Base-by-base conservation (phyloP, 805 yeast genomes). In the Nakazawaea populi region DNA sequence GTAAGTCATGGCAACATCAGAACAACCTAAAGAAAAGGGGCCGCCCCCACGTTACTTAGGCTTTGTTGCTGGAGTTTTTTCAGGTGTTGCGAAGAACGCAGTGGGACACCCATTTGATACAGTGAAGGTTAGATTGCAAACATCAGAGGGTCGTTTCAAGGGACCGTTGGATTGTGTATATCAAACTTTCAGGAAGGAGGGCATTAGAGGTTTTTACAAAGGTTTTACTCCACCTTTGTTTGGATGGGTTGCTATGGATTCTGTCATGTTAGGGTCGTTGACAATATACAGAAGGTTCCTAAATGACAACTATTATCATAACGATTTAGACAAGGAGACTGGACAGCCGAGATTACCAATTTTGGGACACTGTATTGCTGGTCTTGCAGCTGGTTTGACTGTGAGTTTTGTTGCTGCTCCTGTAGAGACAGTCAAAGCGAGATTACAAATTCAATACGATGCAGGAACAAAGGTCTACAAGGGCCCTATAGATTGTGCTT, bases 371-470 rank as follows among this genome's bases (percentile, higher is more conserved):
- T 73, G 86, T 32, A 65, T 85, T 27, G 92, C 96, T 1, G 85
- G 83, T 0, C 63, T 80, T 32, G 95, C 96, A n/a, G 82, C 94
- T 7, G 97, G 97, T 2, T 80, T 85, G 85, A 90, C 97, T 0
- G 97, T 90, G 11, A 83, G 92, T 44, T 86, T 90, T 70, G 91
- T 90, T n/a, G 97, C 97, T 4, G 96, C 96, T 0, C 97, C 97
- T 2, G 85, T 90, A 6, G 97, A 90, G 65, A 85, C 86, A 58
- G 82, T 90, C 57, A 90, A 90, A 68, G 96, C 96, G 3, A 76
- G 95, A 55, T 73, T 90, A 47, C 97, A 90, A 65, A 89, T 90
- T 10, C 97, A 90, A 62, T 90, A 90, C 63, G 95, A 89, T 63
- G 84, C 90, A 10, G 76, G 78, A 41, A 70, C 86, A 12, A 83